These are phyloP conservation scores for Populus davidiana DNA, from an alignment of 345 rosid genomes.

Conservation along the genomic window DNA sequence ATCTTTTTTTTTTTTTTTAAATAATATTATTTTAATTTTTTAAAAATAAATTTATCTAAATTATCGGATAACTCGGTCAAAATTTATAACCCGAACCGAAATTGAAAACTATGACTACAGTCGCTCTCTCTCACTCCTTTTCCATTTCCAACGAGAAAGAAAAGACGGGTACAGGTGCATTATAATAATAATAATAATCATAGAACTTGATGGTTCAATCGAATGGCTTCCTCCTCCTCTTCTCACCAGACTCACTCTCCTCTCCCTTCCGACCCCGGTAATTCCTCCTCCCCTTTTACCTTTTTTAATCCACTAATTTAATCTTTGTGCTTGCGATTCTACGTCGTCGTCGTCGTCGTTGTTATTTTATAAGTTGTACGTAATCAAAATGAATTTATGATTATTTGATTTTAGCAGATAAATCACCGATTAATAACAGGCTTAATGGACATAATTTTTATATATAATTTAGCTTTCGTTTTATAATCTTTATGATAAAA, in stretches of 20 bases:
- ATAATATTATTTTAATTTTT: too few species aligned
- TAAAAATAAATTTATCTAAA: too few species aligned
- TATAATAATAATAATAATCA: background rate
- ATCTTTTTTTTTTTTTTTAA: too few species aligned
- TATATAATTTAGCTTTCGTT: background rate
- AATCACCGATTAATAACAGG: background rate
- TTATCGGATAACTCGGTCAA: too few species aligned
- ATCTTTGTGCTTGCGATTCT: background rate
- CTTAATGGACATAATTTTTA: background rate
- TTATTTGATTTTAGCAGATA: background rate
- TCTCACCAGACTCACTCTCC: conserved; percentile 51
- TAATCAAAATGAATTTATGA: background rate
- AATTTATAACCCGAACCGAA: too few species aligned
- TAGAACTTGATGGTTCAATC: conserved; percentile 34
- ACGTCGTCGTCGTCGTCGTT: background rate
- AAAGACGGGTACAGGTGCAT: too few species aligned
- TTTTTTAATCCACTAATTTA: background rate
- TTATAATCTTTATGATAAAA: background rate
- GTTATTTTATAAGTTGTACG: background rate
- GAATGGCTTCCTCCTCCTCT: conserved; percentile 63
- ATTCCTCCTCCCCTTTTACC: background rate
- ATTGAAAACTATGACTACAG: too few species aligned
- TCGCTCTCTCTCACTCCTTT: too few species aligned
- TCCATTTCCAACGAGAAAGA: too few species aligned
- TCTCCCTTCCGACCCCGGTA: conserved; percentile 47